Evolutionary conservation across 192 early-diverging fungal genomes (phyloP).

Genomic region (Diversispora eburnea): DNA sequence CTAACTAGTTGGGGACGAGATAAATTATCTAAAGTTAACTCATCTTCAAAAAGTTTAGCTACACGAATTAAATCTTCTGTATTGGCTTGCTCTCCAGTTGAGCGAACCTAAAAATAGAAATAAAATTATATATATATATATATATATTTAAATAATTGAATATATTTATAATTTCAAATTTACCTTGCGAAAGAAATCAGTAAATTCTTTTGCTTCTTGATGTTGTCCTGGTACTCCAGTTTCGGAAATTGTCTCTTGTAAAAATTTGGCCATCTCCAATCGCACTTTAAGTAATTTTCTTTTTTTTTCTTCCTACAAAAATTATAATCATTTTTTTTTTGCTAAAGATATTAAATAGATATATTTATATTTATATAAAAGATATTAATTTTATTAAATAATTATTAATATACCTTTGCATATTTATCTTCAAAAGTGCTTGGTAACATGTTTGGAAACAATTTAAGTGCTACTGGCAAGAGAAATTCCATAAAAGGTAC

Average conservation of each 20-base stretch:
- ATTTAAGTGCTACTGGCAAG: constrained; percentile 81
- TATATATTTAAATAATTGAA: background rate
- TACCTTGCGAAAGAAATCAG: constrained; percentile 75
- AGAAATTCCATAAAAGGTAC: constrained; percentile 96
- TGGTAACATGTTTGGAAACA: constrained; percentile 97
- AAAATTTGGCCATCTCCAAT: constrained; percentile 90
- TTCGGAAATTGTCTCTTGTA: constrained; percentile 94
- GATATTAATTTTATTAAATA: background rate
- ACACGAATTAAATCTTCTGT: constrained; percentile 81
- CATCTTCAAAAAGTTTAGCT: constrained; percentile 89
- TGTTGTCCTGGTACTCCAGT: constrained; percentile 55
- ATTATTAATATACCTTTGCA: constrained; percentile 48
- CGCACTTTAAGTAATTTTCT: constrained; percentile 88
- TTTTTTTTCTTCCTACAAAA: constrained; percentile 96
- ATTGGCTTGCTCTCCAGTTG: constrained; percentile 74
- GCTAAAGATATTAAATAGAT: no score
- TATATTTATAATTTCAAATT: background rate
- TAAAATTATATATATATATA: background rate
- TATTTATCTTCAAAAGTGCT: constrained; percentile 93
- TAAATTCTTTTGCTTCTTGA: constrained; percentile 63
- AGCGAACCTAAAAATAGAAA: constrained; percentile 58
- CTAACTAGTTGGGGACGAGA: constrained; percentile 91
- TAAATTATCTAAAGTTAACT: constrained; percentile 88
- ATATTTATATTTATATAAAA: no score
- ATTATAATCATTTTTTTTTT: no score